A percentile compares a stretch with the other conserved stretches of the same genome.
Conservation (phyloP, 805 yeast genomes). For the Lipomyces yamadae region DNA sequence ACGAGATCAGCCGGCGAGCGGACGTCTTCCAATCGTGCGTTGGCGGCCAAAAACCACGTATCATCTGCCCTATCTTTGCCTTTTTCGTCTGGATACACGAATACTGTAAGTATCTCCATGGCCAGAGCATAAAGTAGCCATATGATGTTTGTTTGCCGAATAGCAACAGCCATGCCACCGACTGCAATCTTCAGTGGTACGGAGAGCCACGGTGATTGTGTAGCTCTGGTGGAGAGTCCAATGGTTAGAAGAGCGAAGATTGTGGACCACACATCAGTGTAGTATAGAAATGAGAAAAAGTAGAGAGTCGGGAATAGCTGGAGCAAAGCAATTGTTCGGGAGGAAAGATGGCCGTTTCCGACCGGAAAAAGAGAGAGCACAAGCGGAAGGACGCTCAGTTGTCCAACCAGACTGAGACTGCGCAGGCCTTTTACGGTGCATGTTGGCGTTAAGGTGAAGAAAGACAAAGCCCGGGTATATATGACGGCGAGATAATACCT, state of each 20-base stretch:
- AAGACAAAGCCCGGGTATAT: constrained; percentile 9
- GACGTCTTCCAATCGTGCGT: constrained; percentile 7
- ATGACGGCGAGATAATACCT: constrained; percentile 21
- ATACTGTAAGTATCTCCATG: constrained; percentile 3
- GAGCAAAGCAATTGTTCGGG: constrained; percentile 13
- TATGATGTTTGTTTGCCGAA: constrained; percentile 89
- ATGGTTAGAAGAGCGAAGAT: constrained; percentile 63
- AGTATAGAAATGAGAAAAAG: constrained; percentile 76
- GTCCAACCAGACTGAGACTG: constrained; percentile 69
- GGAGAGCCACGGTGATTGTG: not conserved
- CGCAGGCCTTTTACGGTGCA: constrained; percentile 53
- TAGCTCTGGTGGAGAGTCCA: constrained; percentile 33
- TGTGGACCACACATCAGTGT: constrained; percentile 94
- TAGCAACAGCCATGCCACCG: constrained; percentile 60
- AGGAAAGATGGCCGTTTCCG: constrained; percentile 7
- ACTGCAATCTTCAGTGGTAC: constrained; percentile 3
- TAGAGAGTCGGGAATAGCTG: constrained; percentile 69
- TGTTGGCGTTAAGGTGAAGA: constrained; percentile 5
- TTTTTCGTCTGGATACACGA: constrained; percentile 18
- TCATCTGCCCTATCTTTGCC: constrained; percentile 27
- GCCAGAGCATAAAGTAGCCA: constrained; percentile 58
- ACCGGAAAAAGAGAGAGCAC: constrained; percentile 12
- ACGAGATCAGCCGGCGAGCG: constrained; percentile 7
- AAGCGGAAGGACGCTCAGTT: constrained; percentile 58
- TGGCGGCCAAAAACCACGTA: constrained; percentile 8